A percentile compares a stretch with the other conserved stretches of the same genome.
Evolutionary conservation across 148 eudicot genomes (phyloP).

Genomic region (Rhododendron henanense): DNA sequence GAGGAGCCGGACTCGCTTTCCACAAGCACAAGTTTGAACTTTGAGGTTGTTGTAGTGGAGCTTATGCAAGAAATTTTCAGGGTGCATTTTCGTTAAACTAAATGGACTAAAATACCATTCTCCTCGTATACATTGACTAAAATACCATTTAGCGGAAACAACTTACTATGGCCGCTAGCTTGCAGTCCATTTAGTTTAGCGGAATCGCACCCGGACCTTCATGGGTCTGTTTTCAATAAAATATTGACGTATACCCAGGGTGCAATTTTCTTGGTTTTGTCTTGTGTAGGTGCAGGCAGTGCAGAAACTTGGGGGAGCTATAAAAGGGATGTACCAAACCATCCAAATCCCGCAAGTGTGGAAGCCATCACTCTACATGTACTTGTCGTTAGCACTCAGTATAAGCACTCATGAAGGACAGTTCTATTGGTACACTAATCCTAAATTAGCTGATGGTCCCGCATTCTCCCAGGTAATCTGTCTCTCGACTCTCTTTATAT

Average conservation of each 20-base stretch:
- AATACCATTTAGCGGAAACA: no score
- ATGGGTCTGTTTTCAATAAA: not conserved
- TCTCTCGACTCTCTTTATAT: not conserved
- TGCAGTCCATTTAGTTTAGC: no score
- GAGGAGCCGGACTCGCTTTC: no score
- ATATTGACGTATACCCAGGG: not conserved
- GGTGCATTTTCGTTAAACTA: no score
- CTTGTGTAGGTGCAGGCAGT: slow-evolving; percentile 26
- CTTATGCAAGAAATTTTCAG: not conserved
- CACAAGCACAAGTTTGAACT: no score
- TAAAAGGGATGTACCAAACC: slow-evolving; percentile 46
- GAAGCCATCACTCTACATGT: slow-evolving; percentile 71
- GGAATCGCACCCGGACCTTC: not conserved
- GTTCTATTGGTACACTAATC: slow-evolving; percentile 67
- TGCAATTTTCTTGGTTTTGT: not conserved
- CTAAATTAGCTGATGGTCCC: slow-evolving; percentile 39
- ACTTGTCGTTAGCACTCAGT: slow-evolving; percentile 51
- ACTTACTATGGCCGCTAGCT: no score
- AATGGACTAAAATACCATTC: no score
- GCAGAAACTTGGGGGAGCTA: slow-evolving; percentile 35
- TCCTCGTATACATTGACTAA: no score
- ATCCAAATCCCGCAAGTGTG: slow-evolving; percentile 54
- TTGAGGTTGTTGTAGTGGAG: not conserved
- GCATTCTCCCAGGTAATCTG: slow-evolving; percentile 49
- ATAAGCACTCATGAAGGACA: slow-evolving; percentile 75